Percentiles rank a stretch among this genome's conserved stretches.
Evolutionary conservation across 2,329 filamentous ascomycete species (phyloP).

Genomic region (Venturia pyrina): DNA sequence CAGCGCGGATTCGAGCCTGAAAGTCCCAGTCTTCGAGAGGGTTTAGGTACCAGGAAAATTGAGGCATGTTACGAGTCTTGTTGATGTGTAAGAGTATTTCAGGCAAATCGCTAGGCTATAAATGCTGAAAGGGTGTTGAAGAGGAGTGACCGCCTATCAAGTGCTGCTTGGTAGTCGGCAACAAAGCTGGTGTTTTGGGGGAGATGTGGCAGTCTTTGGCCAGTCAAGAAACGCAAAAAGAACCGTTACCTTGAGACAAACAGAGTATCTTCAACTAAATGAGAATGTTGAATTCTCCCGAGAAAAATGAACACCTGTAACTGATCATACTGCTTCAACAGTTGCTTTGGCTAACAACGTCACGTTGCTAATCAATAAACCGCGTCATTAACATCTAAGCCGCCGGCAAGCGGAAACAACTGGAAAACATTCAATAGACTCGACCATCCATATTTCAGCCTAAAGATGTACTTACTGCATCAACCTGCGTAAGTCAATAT

Average conservation of each 20-base stretch:
- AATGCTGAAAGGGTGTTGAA: not conserved
- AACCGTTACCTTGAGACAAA: not conserved
- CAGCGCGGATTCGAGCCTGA: not conserved
- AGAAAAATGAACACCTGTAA: not conserved
- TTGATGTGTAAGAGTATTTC: not conserved
- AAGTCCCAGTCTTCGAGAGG: not conserved
- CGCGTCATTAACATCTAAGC: too few relatives aligned
- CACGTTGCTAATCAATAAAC: not conserved
- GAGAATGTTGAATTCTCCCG: not conserved
- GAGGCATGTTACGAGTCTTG: not conserved
- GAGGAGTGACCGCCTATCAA: not conserved
- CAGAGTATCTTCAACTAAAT: not conserved
- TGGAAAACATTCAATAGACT: not conserved
- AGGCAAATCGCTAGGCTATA: not conserved
- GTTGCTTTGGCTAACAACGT: not conserved
- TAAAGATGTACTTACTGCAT: not conserved
- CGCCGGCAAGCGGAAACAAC: not conserved
- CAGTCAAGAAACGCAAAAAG: not conserved
- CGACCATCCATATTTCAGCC: not conserved
- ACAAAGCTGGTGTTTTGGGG: not conserved
- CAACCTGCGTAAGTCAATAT: not conserved
- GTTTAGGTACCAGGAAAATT: not conserved
- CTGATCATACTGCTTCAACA: not conserved
- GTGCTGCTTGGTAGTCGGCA: not conserved
- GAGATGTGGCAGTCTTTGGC: not conserved